Evolutionary conservation across 768 basidiomycete species (phyloP).

Genomic region (Cystobasidium tubakii): DNA sequence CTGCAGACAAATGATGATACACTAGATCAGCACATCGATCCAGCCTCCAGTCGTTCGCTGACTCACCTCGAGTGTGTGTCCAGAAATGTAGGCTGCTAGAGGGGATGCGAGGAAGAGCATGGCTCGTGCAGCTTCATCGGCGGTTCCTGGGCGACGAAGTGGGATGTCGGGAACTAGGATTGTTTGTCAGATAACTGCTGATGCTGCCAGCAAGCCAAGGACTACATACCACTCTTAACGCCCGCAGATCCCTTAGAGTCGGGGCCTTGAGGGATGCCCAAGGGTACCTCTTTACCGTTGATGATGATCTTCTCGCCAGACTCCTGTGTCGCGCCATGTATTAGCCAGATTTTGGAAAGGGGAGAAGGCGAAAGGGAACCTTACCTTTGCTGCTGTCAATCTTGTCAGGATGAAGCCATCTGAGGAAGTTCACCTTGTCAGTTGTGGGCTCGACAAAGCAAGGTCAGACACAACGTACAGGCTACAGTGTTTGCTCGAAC

Average conservation of each 20-base stretch:
- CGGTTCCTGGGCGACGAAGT: slow-evolving; percentile 61
- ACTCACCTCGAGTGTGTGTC: slow-evolving; percentile 70
- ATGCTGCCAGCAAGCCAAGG: neutral
- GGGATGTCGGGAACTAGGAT: slow-evolving; percentile 54
- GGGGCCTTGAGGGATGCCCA: slow-evolving; percentile 65
- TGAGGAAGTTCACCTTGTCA: neutral
- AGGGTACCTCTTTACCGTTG: slow-evolving; percentile 72
- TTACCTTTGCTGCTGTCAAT: slow-evolving; percentile 64
- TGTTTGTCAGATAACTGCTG: neutral
- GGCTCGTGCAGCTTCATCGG: slow-evolving; percentile 70
- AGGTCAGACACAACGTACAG: slow-evolving; percentile 47
- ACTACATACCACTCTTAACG: slow-evolving; percentile 44
- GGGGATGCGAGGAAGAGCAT: slow-evolving; percentile 75
- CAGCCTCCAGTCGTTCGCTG: no score
- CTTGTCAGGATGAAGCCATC: slow-evolving; percentile 69
- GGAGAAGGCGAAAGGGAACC: neutral
- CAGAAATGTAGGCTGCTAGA: slow-evolving; percentile 70
- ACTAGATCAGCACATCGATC: no score
- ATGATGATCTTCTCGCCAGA: slow-evolving; percentile 68
- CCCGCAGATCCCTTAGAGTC: slow-evolving; percentile 43
- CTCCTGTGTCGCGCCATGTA: slow-evolving; percentile 55
- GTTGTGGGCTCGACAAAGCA: neutral
- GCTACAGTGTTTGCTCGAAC: slow-evolving; percentile 77
- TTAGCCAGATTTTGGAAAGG: neutral
- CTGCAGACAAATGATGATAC: slow-evolving; percentile 7